phyloP scores from a whole-genome alignment of 371 early-diverging fungal species.

The Mucor lusitanicus region DNA sequence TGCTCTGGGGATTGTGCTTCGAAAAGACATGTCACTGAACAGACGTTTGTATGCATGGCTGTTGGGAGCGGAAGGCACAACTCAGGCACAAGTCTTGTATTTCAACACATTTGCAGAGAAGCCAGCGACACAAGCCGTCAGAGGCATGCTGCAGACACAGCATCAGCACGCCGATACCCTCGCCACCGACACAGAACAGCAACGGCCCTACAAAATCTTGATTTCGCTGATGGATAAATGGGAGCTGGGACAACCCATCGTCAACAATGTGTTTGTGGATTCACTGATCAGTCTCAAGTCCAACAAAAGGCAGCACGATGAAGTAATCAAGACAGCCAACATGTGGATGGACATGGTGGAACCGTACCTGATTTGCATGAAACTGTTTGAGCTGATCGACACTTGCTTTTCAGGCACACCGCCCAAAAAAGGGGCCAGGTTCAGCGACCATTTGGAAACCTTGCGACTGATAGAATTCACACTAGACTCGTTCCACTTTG shows the following conservation, averaged over 20 bases:
- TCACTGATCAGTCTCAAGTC: conserved; percentile 60
- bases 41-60: conserved; percentile 91
- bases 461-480: conserved; percentile 68
- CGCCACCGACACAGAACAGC: conserved; percentile 52
- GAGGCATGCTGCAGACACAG: conserved; percentile 55
- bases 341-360: conserved; percentile 91
- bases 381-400: conserved; percentile 60
- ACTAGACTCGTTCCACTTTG: conserved; percentile 66
- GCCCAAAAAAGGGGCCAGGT: neutral
- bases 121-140: conserved; percentile 51
- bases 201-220: conserved; percentile 77
- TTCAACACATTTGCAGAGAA: conserved; percentile 41
- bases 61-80: conserved; percentile 48
- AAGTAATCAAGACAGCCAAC: conserved; percentile 78
- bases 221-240: conserved; percentile 87
- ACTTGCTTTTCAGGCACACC: conserved; percentile 36
- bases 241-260: conserved; percentile 78
- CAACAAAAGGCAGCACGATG: conserved; percentile 23
- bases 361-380: conserved; percentile 80
- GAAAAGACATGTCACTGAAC: conserved; percentile 95
- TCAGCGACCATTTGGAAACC: conserved; percentile 22
- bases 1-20: conserved; percentile 79
- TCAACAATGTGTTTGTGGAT: conserved; percentile 74
- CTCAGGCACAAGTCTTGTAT: conserved; percentile 39
- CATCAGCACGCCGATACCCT: neutral